Evolutionary conservation across 768 basidiomycete species (phyloP).

Genomic region (Psilocybe tampanensis): DNA sequence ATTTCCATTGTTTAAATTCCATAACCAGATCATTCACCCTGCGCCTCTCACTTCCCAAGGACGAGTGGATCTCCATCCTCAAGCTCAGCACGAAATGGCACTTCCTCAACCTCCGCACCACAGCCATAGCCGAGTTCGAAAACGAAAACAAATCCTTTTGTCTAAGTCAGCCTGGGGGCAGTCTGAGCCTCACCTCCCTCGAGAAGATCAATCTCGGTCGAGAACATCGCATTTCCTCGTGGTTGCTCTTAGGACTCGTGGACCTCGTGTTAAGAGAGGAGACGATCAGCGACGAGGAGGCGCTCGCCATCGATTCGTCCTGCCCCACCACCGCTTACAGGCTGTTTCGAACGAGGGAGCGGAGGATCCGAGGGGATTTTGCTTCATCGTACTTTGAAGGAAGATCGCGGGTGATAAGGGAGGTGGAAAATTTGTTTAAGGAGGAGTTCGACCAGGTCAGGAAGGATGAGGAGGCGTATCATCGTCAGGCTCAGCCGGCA

Average conservation of each 20-base stretch:
- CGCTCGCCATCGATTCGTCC: conserved; percentile 4
- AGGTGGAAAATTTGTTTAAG: too few relatives aligned
- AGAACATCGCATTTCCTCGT: conserved; percentile 2
- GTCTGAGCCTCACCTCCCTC: conserved; percentile 9
- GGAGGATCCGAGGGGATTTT: background rate
- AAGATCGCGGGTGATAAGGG: background rate
- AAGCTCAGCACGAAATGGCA: conserved; percentile 14
- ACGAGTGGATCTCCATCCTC: conserved; percentile 13
- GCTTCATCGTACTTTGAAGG: too few relatives aligned
- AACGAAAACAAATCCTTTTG: too few relatives aligned
- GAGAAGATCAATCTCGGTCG: conserved; percentile 24
- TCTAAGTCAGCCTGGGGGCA: too few relatives aligned
- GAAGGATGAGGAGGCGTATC: background rate
- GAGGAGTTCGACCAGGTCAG: too few relatives aligned
- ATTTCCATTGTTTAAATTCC: too few relatives aligned
- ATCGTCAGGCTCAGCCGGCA: too few relatives aligned
- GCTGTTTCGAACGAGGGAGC: conserved; percentile 4
- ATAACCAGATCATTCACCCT: background rate
- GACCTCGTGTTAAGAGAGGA: background rate
- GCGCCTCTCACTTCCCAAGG: background rate
- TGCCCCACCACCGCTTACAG: conserved; percentile 5
- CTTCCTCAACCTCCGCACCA: conserved; percentile 1
- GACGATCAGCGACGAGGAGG: conserved; percentile 10
- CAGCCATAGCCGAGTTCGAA: background rate
- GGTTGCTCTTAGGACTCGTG: conserved; percentile 2